Base-by-base conservation (phyloP, 768 basidiomycete species). In the Tulasnella sp. region DNA sequence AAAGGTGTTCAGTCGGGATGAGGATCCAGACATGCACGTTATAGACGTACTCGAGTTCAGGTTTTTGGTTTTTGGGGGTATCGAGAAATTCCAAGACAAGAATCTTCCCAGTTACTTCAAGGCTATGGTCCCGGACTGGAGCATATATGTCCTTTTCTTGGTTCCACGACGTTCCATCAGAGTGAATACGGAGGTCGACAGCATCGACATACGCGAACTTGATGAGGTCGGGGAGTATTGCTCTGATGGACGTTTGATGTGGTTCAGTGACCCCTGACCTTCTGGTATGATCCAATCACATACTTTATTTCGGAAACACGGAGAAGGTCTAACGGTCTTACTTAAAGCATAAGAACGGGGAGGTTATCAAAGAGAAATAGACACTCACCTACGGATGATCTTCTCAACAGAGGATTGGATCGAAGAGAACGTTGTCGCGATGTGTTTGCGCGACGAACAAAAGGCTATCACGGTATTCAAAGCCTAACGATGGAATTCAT, bases 381-480 rank as follows among this genome's bases (percentile, higher is more conserved):
- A 39, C 25, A 65, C 73, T 49, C 60, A 86, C 90, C 80, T 74
- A 64, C 86, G 86, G 17, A 91, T 67, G 6, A 92, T 72, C 45
- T 76, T 73, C 70, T 93, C 89, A 0, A 89, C 87, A n/a, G 86
- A 87, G 12, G 77, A 74, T 40, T 83, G 76, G 23, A 92, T 74
- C 2, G 80, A 76, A 5, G 80, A 73, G 64, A 91, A 93, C 0
- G 86, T 91, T 6, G 79, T 82, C 6, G 87, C 84, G 32, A 93
- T 68, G 61, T 86, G 79, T 62, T 86, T 85, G 60, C 86, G 75
- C 0, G 86, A 82, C 2, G 86, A 85, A 36, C 89, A 76, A 64
- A 94, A 94, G 0, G 85, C 89, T 37, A 92, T 76, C 3, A 94
- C 86, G 12, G 89, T 88, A 63, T 92, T 93, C 45, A 93, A 71